Evolutionary conservation across 352 stramenopile species (phyloP).

Genomic region (Pythium volutum): DNA sequence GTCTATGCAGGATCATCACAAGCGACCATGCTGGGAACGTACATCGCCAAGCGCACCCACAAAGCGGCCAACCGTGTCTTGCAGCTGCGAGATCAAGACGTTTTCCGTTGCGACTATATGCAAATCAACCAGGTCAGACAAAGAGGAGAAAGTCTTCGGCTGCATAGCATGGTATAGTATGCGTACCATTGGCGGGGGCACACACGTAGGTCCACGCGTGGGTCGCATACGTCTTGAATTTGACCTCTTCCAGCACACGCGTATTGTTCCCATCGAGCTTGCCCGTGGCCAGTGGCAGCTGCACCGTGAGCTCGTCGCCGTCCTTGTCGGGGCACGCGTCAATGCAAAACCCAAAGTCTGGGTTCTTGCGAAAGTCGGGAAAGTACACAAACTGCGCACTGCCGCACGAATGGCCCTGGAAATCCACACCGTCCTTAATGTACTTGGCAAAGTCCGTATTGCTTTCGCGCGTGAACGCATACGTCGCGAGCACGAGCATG

Average conservation of each 20-base stretch:
- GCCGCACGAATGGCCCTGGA: conserved; percentile 56
- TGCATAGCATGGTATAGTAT: no score
- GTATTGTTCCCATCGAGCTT: conserved; percentile 35
- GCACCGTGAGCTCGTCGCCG: conserved; percentile 44
- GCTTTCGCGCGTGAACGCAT: conserved; percentile 65
- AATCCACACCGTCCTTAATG: conserved; percentile 79
- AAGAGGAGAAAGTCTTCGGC: not conserved
- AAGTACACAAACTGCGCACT: conserved; percentile 66
- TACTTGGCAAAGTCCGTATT: conserved; percentile 68
- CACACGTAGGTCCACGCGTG: conserved; percentile 68
- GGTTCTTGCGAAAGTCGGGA: conserved; percentile 56
- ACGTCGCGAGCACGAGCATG: conserved; percentile 66
- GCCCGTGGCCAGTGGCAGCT: conserved; percentile 41
- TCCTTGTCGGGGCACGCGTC: conserved; percentile 39
- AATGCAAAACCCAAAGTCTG: conserved; percentile 82
- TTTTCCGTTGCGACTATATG: conserved; percentile 41
- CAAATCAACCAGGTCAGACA: not conserved
- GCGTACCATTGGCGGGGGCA: conserved; percentile 50
- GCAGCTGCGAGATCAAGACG: conserved; percentile 63
- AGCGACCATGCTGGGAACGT: conserved; percentile 7
- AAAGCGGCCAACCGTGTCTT: conserved; percentile 71
- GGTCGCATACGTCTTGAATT: conserved; percentile 67
- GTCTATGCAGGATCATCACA: not conserved
- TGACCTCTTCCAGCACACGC: conserved; percentile 32
- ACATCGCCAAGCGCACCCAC: conserved; percentile 75